A percentile compares a stretch with the other conserved stretches of the same genome.
Evolutionary conservation across 805 yeast genomes (phyloP).

Genomic region (Phaffomyces antillensis): DNA sequence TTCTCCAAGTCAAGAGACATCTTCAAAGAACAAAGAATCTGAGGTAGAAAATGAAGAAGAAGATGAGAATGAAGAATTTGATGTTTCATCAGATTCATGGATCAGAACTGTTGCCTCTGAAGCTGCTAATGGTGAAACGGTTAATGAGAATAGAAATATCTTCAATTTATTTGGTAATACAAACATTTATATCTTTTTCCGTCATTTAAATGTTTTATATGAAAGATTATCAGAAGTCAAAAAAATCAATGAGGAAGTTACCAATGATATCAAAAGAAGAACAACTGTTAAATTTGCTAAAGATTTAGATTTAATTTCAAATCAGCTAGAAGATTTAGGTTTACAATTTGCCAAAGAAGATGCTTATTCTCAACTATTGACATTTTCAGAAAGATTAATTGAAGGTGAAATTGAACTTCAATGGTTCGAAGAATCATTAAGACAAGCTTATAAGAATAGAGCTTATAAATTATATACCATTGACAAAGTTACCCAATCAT

Average conservation of each 20-base stretch:
- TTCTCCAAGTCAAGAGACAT: constrained; percentile 16
- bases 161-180: constrained; percentile 85
- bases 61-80: constrained; percentile 17
- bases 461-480: constrained; percentile 91
- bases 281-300: constrained; percentile 71
- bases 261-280: constrained; percentile 61
- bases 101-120: constrained; percentile 17
- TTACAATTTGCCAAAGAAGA: constrained; percentile 59
- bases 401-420: constrained; percentile 91
- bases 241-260: constrained; percentile 57
- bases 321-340: constrained; percentile 76
- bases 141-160: constrained; percentile 36
- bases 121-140: constrained; percentile 23
- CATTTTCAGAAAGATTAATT: constrained; percentile 65
- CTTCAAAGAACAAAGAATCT: background rate
- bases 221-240: constrained; percentile 77
- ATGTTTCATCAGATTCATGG: constrained; percentile 22
- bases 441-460: constrained; percentile 90
- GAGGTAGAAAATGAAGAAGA: constrained; percentile 20
- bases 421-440: constrained; percentile 89
- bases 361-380: constrained; percentile 73
- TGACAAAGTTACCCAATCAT: constrained; percentile 81
- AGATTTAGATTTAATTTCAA: constrained; percentile 75
- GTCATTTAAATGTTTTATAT: constrained; percentile 75
- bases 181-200: constrained; percentile 80